Conservation (phyloP, 768 basidiomycete species). For the Tulasnella sp. region DNA sequence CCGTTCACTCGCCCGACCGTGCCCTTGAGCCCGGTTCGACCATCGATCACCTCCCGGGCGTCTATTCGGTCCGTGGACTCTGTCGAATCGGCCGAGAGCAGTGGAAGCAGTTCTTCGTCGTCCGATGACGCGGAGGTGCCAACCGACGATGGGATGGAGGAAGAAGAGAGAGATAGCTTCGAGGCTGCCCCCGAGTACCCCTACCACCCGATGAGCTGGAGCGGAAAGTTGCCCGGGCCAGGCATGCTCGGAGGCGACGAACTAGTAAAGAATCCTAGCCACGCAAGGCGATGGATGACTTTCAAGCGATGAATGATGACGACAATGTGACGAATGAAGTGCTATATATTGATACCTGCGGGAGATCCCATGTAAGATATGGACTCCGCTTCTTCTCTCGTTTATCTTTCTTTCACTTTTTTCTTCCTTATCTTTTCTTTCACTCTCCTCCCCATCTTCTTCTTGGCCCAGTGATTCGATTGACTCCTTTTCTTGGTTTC, state of each 20-base stretch:
- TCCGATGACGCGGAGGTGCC: not conserved
- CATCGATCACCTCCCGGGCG: not conserved
- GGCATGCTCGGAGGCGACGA: constrained; percentile 3
- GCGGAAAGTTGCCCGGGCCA: constrained; percentile 5
- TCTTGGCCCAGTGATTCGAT: not conserved
- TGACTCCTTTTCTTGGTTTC: not conserved
- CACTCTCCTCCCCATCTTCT: not conserved
- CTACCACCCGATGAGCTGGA: constrained; percentile 9
- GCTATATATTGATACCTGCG: not conserved
- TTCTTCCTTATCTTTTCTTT: not conserved
- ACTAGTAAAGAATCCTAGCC: constrained; percentile 9
- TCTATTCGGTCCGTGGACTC: not conserved
- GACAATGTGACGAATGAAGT: not conserved
- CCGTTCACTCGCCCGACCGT: constrained; percentile 2
- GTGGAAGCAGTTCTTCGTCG: not conserved
- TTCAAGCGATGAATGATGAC: constrained; percentile 2
- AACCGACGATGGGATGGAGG: not conserved
- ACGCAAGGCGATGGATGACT: constrained; percentile 9
- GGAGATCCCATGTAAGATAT: not conserved
- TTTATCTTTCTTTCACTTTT: not conserved
- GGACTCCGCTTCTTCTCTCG: not conserved
- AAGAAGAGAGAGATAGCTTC: constrained; percentile 9
- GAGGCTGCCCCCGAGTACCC: constrained; percentile 9
- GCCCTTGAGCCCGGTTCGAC: constrained; percentile 7
- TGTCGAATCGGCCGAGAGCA: not conserved